These are phyloP conservation scores for Acer yangbiense DNA, from an alignment of 345 rosid genomes.

Conservation along the genomic window DNA sequence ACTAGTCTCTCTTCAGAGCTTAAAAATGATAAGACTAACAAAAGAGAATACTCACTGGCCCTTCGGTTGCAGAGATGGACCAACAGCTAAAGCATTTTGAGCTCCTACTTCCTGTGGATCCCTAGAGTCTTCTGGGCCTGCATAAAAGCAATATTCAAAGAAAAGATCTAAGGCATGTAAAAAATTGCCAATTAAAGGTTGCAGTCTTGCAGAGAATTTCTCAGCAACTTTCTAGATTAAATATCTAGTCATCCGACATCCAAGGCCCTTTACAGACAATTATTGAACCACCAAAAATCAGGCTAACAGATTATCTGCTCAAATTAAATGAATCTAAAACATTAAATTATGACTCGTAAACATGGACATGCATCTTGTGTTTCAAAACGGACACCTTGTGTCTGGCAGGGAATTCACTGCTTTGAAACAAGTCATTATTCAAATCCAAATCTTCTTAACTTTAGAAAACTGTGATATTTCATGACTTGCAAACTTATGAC, in stretches of 20 bases:
- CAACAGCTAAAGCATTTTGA: slow-evolving; percentile 74
- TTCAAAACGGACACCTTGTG: not conserved
- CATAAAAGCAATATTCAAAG: slow-evolving; percentile 15
- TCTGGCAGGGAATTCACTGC: too few relatives aligned
- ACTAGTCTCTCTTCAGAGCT: not conserved
- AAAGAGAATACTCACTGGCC: slow-evolving; percentile 49
- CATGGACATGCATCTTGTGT: not conserved
- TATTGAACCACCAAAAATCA: not conserved
- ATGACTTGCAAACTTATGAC: not conserved
- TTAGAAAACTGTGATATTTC: too few relatives aligned
- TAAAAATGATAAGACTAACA: slow-evolving; percentile 8
- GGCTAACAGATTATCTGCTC: not conserved
- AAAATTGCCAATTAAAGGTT: not conserved
- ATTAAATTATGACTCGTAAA: not conserved
- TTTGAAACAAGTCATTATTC: too few relatives aligned
- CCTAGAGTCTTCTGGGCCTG: slow-evolving; percentile 68
- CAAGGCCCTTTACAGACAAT: too few relatives aligned
- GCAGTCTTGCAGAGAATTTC: not conserved
- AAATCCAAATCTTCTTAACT: too few relatives aligned
- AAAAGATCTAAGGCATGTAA: not conserved
- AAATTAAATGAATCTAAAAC: not conserved
- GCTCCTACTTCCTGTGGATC: slow-evolving; percentile 50
- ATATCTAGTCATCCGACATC: not conserved
- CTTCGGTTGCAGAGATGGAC: slow-evolving; percentile 76
- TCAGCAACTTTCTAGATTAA: not conserved